Conservation (phyloP, 495 filamentous ascomycete genomes). For the Lophiostoma macrostomum region DNA sequence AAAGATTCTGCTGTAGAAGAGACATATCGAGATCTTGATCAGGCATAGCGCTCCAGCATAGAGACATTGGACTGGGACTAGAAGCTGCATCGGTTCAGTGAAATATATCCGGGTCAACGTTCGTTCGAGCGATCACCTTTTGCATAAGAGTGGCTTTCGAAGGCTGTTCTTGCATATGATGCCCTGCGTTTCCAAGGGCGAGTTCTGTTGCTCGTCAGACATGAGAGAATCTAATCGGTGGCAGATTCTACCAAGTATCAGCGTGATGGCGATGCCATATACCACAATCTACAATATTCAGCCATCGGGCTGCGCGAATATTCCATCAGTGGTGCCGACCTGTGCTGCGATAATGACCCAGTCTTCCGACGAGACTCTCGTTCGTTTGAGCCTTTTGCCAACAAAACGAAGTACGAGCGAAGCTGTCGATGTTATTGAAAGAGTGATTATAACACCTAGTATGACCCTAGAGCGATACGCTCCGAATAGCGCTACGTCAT, state of each 20-base stretch:
- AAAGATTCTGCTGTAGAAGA: slow-evolving; percentile 25
- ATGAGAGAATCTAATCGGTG: not conserved
- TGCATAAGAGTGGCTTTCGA: not conserved
- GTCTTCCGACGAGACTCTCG: slow-evolving; percentile 3
- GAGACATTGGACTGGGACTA: slow-evolving; percentile 10
- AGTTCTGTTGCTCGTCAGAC: slow-evolving; percentile 2
- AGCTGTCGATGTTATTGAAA: slow-evolving; percentile 3
- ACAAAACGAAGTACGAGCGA: slow-evolving; percentile 18
- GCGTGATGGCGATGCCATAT: slow-evolving; percentile 5
- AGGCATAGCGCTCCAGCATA: slow-evolving; percentile 9
- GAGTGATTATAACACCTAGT: slow-evolving; percentile 5
- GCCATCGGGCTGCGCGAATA: not conserved
- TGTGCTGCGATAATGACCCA: slow-evolving; percentile 5
- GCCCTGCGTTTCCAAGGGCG: slow-evolving; percentile 6
- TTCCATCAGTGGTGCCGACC: not conserved
- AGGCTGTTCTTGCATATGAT: slow-evolving; percentile 2
- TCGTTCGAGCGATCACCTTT: not conserved
- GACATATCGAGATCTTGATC: slow-evolving; percentile 17
- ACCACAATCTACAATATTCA: slow-evolving; percentile 3
- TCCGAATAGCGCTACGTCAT: too few species aligned
- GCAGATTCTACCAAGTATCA: not conserved
- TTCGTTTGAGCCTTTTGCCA: slow-evolving; percentile 10
- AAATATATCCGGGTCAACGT: not conserved
- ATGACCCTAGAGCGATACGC: slow-evolving; percentile 9
- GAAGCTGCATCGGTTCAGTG: not conserved